Conservation (phyloP, 1,284 basidiomycete genomes). For the Leucoagaricus sp. region DNA sequence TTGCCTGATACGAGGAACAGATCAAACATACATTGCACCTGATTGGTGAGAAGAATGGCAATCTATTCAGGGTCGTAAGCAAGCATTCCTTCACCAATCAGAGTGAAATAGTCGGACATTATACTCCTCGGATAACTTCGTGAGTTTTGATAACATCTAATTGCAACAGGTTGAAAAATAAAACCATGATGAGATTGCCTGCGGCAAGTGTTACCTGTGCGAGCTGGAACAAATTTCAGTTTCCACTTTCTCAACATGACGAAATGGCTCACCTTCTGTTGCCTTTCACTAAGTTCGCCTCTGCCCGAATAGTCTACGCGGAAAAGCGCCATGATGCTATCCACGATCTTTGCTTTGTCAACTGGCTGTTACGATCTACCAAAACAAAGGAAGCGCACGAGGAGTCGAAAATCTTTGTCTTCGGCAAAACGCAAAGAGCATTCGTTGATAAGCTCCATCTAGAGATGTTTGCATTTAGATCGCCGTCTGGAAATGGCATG, state of each 20-base stretch:
- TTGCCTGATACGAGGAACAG: not conserved
- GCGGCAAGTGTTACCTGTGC: constrained; percentile 61
- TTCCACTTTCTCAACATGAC: not conserved
- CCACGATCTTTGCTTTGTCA: constrained; percentile 65
- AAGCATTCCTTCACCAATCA: not conserved
- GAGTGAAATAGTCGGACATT: constrained; percentile 49
- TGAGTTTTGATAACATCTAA: constrained; percentile 87
- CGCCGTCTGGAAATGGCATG: not conserved
- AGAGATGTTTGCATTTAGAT: constrained; percentile 9
- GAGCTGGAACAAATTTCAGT: constrained; percentile 41
- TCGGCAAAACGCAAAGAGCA: constrained; percentile 82
- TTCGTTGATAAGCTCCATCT: constrained; percentile 89
- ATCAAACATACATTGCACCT: constrained; percentile 74
- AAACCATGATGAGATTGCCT: not conserved
- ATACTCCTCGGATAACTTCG: constrained; percentile 90
- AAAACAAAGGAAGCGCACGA: constrained; percentile 43
- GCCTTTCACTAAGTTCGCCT: constrained; percentile 90
- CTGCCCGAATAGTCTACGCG: constrained; percentile 90
- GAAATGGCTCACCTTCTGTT: constrained; percentile 69
- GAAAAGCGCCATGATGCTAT: constrained; percentile 96
- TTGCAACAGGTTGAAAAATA: not conserved
- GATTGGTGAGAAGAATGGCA: constrained; percentile 87
- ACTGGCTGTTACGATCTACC: not conserved
- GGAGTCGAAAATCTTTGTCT: constrained; percentile 76
- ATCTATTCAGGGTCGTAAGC: constrained; percentile 49